phyloP scores from a whole-genome alignment of 2,329 filamentous ascomycete genomes.

The Fusarium napiforme region DNA sequence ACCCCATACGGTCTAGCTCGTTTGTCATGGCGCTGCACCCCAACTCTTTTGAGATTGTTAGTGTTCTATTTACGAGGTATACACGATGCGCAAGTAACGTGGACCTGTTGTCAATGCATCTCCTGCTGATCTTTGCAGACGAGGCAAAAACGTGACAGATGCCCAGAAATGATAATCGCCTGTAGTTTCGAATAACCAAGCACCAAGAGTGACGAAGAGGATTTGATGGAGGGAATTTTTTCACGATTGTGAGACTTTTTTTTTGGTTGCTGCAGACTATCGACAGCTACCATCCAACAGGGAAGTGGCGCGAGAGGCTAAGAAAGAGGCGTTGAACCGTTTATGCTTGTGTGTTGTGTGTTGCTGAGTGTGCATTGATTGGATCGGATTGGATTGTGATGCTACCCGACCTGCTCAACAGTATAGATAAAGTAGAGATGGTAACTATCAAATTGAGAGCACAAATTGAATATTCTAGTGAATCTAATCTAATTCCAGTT shows the following conservation, averaged over 20 bases:
- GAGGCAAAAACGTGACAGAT: slow-evolving; percentile 28
- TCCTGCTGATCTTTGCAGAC: slow-evolving; percentile 22
- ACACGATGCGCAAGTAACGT: slow-evolving; percentile 13
- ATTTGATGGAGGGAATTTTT: not conserved
- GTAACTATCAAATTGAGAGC: not conserved
- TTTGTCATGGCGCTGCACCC: slow-evolving; percentile 13
- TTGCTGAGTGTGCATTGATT: not conserved
- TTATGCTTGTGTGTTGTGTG: not conserved
- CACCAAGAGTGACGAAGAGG: not conserved
- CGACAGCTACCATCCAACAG: slow-evolving; percentile 5
- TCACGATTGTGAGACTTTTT: not conserved
- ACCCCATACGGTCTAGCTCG: slow-evolving; percentile 16
- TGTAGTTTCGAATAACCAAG: not conserved
- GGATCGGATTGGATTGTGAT: not conserved
- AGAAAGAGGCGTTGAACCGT: slow-evolving; percentile 24
- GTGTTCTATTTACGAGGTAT: slow-evolving; percentile 28
- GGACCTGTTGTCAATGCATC: slow-evolving; percentile 9
- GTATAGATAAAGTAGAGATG: not conserved
- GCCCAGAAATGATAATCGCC: slow-evolving; percentile 21
- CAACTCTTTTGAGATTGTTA: slow-evolving; percentile 24
- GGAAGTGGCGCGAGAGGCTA: slow-evolving; percentile 19
- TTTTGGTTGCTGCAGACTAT: not conserved
- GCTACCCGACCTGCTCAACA: not conserved
- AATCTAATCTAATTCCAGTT: not conserved
- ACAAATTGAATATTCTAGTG: not conserved